Conservation (phyloP, 2,329 filamentous ascomycete species). For the Botrytis paeoniae region DNA sequence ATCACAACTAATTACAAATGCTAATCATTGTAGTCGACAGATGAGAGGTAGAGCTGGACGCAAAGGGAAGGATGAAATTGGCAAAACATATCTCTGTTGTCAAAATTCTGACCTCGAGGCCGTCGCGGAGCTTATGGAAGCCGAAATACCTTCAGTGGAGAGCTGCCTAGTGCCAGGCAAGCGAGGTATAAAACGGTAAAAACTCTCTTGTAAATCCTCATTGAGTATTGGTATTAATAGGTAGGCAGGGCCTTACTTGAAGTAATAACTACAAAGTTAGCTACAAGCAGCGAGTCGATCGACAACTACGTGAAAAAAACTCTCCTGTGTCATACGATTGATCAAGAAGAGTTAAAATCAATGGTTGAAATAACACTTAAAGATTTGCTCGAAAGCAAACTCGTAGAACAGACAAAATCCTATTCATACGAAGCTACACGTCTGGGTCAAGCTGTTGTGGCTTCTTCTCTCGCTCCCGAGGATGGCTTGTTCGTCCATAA, state of each 20-base stretch:
- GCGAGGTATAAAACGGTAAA: slow-evolving; percentile 62
- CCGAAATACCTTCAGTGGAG: slow-evolving; percentile 65
- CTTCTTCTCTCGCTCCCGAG: slow-evolving; percentile 69
- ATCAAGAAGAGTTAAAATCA: slow-evolving; percentile 47
- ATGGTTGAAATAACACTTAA: slow-evolving; percentile 58
- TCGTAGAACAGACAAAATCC: slow-evolving; percentile 51
- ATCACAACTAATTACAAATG: background rate
- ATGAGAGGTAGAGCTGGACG: slow-evolving; percentile 77
- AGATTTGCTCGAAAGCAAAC: slow-evolving; percentile 53
- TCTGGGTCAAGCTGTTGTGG: slow-evolving; percentile 68
- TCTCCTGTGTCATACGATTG: slow-evolving; percentile 58
- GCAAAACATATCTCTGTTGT: slow-evolving; percentile 76
- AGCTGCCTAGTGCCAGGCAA: slow-evolving; percentile 68
- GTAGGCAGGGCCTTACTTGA: slow-evolving; percentile 64
- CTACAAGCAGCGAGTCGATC: slow-evolving; percentile 61
- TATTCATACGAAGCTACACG: slow-evolving; percentile 59
- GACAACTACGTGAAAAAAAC: slow-evolving; percentile 68
- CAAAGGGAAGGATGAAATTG: slow-evolving; percentile 74
- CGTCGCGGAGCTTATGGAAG: slow-evolving; percentile 67
- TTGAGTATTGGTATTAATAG: slow-evolving; percentile 20
- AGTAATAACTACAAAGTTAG: slow-evolving; percentile 64
- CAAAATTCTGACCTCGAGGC: slow-evolving; percentile 64
- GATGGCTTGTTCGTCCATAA: slow-evolving; percentile 71
- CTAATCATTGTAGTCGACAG: slow-evolving; percentile 52
- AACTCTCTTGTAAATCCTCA: background rate